These are phyloP conservation scores for Paspalum notatum DNA, from an alignment of 176 grass and related monocot genomes.

Conservation along the genomic window DNA sequence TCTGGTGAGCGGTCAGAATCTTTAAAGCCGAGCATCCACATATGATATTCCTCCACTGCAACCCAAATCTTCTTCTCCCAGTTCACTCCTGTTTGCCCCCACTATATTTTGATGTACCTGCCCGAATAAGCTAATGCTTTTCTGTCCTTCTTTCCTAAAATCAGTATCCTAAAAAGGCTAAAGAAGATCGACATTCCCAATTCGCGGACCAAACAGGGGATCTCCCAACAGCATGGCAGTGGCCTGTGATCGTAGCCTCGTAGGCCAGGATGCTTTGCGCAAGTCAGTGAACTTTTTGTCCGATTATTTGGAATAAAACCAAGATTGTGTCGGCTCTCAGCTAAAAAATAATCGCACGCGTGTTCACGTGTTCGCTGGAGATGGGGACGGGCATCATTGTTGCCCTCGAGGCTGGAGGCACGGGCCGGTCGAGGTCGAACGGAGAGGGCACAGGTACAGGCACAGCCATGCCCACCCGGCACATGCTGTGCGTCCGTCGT, in stretches of 20 bases:
- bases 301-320: constrained; percentile 29
- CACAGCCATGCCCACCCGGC: background rate
- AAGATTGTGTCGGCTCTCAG: constrained; percentile 25
- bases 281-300: constrained; percentile 16
- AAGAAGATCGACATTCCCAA: background rate
- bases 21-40: constrained; percentile 27
- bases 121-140: constrained; percentile 25
- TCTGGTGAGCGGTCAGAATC: constrained; percentile 13
- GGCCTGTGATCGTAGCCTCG: background rate
- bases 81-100: background rate
- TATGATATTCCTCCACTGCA: background rate
- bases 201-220: background rate
- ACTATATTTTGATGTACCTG: background rate
- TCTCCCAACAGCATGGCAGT: constrained; percentile 1
- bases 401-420: background rate
- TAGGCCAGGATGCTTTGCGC: constrained; percentile 10
- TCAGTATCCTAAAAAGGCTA: constrained; percentile 40
- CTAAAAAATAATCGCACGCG: background rate
- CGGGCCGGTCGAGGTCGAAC: background rate
- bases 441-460: background rate
- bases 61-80: background rate
- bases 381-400: constrained; percentile 5
- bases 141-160: background rate
- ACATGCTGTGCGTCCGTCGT: constrained; percentile 5
- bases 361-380: constrained; percentile 5